These are phyloP conservation scores for Neodidymelliopsis sp. DNA, from an alignment of 2,329 filamentous ascomycete genomes.

Conservation along the genomic window DNA sequence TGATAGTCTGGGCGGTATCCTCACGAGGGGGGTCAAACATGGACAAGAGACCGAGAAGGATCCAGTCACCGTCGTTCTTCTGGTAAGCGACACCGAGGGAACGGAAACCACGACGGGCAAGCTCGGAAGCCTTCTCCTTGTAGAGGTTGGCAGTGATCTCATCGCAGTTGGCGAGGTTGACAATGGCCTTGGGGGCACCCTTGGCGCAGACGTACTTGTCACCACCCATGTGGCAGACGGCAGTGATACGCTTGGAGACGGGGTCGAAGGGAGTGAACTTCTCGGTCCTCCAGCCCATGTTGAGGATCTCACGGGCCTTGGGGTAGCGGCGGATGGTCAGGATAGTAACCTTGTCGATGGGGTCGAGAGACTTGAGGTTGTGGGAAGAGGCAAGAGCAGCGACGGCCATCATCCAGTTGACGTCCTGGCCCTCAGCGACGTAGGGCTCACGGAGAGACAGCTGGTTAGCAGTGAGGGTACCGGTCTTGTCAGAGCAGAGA, in stretches of 20 bases:
- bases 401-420: constrained; percentile 86
- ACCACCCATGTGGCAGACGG: constrained; percentile 71
- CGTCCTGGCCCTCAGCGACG: constrained; percentile 77
- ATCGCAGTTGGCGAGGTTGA: constrained; percentile 72
- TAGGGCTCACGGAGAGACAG: constrained; percentile 79
- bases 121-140: constrained; percentile 76
- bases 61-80: constrained; percentile 77
- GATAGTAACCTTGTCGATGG: constrained; percentile 81
- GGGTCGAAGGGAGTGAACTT: constrained; percentile 82
- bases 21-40: constrained; percentile 84
- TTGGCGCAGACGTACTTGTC: constrained; percentile 78
- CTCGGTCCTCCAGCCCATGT: constrained; percentile 77
- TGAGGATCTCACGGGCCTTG: constrained; percentile 77
- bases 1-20: constrained; percentile 79
- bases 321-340: constrained; percentile 78
- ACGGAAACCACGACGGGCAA: constrained; percentile 80
- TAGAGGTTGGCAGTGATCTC: constrained; percentile 71
- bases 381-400: constrained; percentile 79
- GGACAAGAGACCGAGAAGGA: constrained; percentile 77
- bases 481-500: constrained; percentile 83
- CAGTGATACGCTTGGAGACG: constrained; percentile 80
- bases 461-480: constrained; percentile 78
- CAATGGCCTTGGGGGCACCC: constrained; percentile 78
- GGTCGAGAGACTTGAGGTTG: constrained; percentile 80
- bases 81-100: constrained; percentile 80